These are phyloP conservation scores for Trichoderma atrobrunneum DNA, from an alignment of 2,329 filamentous ascomycete species.

Conservation along the genomic window DNA sequence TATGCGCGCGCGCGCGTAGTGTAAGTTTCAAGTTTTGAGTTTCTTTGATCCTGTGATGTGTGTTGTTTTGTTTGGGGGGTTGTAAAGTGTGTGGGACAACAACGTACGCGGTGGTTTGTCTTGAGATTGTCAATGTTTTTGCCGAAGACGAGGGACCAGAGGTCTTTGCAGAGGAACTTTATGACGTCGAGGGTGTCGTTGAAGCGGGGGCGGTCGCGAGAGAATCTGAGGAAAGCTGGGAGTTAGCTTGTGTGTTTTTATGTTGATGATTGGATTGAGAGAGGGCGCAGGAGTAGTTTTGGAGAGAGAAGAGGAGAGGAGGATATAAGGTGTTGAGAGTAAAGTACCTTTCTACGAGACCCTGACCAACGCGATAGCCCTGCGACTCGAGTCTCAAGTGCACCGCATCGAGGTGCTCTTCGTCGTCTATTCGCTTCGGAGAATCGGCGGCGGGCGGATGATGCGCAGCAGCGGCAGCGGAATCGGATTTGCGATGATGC, in stretches of 20 bases:
- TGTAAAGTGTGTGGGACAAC: not conserved
- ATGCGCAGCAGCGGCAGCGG: not conserved
- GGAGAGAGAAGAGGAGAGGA: not conserved
- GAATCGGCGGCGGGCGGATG: constrained; percentile 15
- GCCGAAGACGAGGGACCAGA: constrained; percentile 90
- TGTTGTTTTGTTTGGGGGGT: not conserved
- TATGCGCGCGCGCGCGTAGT: not conserved
- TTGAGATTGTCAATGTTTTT: constrained; percentile 99
- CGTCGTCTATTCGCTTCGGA: constrained; percentile 55
- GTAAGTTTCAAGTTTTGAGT: not conserved
- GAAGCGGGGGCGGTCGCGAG: constrained; percentile 79
- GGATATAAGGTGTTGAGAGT: not conserved
- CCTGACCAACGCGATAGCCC: constrained; percentile 89
- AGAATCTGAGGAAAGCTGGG: constrained; percentile 58
- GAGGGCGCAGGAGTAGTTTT: not conserved
- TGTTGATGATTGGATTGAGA: not conserved
- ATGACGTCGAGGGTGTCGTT: constrained; percentile 92
- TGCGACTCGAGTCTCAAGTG: constrained; percentile 79
- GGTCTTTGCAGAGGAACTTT: constrained; percentile 97
- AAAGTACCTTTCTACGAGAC: constrained; percentile 77
- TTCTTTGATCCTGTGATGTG: not conserved
- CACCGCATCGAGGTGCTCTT: constrained; percentile 80
- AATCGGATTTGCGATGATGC: not conserved
- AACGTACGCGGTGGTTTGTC: constrained; percentile 81
- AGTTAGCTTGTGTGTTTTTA: not conserved